Conservation (phyloP, 1,139 yeast species). For the Geotrichum bryndzae region DNA sequence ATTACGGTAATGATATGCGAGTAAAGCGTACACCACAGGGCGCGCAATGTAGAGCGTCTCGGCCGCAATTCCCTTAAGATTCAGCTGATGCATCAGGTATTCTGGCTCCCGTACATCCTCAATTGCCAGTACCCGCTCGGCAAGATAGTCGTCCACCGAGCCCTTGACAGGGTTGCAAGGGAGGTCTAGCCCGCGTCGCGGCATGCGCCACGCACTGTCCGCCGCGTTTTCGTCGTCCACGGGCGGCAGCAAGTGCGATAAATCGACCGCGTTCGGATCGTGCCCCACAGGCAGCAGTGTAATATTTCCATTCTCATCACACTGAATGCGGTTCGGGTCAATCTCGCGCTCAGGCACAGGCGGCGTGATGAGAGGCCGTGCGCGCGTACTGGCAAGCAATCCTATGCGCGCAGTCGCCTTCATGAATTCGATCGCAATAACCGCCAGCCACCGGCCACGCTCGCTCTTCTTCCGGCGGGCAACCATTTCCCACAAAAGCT, state of each 20-base stretch:
- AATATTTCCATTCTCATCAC: constrained; percentile 11
- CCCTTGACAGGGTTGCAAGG: constrained; percentile 25
- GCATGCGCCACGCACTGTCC: constrained; percentile 28
- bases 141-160: constrained; percentile 26
- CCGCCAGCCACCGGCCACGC: constrained; percentile 31
- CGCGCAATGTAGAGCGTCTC: constrained; percentile 37
- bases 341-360: constrained; percentile 37
- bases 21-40: constrained; percentile 36
- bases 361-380: constrained; percentile 32
- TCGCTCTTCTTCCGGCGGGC: constrained; percentile 22
- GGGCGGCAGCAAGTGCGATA: not conserved
- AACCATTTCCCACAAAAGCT: constrained; percentile 37
- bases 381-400: constrained; percentile 28
- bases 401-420: constrained; percentile 35
- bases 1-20: constrained; percentile 29
- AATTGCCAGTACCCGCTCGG: constrained; percentile 29
- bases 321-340: constrained; percentile 25
- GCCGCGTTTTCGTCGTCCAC: not conserved
- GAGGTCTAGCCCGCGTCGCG: constrained; percentile 32
- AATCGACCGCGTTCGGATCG: not conserved
- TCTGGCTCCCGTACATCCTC: constrained; percentile 36
- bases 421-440: constrained; percentile 32
- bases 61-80: constrained; percentile 29
- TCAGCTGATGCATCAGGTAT: constrained; percentile 30
- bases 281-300: constrained; percentile 5